Evolutionary conservation across 208 protist genomes (phyloP), one percentile per base, ranked within the genome.

Genomic region (Vickermania ingenoplastis): DNA sequence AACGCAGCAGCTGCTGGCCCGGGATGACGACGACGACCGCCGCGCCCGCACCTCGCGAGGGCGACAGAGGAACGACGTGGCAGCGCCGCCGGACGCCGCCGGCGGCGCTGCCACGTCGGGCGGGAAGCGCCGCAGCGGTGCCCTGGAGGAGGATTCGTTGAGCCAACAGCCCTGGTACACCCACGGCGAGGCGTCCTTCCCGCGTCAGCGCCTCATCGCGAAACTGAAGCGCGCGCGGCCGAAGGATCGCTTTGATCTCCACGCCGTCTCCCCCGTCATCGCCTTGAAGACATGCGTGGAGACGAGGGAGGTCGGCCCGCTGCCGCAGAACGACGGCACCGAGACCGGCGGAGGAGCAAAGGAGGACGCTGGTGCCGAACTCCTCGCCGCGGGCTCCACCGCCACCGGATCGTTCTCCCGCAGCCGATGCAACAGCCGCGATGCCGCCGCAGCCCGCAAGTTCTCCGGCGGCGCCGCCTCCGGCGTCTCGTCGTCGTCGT

Each of bases 251-350:
- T 82, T 82, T 64, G 75, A 82, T 61, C 31, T 75, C 17, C 61
- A 65, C 30, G 59, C 68, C 65, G 59, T 82, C 36, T 82, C 75
- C 2, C 75, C 75, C 1, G 57, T 82, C 41, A 71, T 73, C 21
- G 71, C 75, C 14, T 52, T 82, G 13, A 64, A 36, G 23, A 61
- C 60, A 41, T 78, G 75, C 69, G 62, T 78, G 56, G 36, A 67
- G 41, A 59, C 61, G 22, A 17, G 30, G 30, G n/a, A 51, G 24
- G 23, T 48, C 23, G 0, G n/a, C 4, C 61, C 17, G 2, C 41
- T 11, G 5, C 13, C 21, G 21, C 50, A 54, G 50, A 28, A 21
- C 50, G 13, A 13, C 23, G 11, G 5, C 7, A 7, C 11, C 24
- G 21, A 13, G n/a, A 5, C 5, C 50, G 50, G 50, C 11, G 50